Evolutionary conservation across 2,329 filamentous ascomycete species (phyloP), one percentile per base, ranked within the genome.

Genomic region (Cercospora sesami): DNA sequence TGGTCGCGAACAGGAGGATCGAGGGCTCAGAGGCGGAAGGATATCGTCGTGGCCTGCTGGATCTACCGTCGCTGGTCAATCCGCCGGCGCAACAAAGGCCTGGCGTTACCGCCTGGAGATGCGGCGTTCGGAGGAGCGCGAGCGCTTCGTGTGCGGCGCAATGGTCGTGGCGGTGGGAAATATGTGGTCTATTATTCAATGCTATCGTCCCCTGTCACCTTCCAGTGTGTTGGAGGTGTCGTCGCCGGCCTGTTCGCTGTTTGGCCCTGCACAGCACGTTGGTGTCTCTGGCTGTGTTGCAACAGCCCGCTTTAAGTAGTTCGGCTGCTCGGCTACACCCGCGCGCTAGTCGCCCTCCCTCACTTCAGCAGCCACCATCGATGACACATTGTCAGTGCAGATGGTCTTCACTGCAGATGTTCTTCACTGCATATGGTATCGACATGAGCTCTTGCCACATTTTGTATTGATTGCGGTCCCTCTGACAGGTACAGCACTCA

Each of bases 71-170:
- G 57, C 60, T 21, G 55, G 23, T 18, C 51, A 8, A 18, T n/a
- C 8, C 18, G 57, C 26, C 12, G 39, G 57, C 65, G 65, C 66
- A 55, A 55, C 21, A 45, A 57, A 33, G 60, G 48, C 53, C 66
- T 65, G 51, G 60, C 58, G 51, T 62, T 59, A 18, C 42, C 8
- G 39, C 57, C 39, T 62, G 36, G 36, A 23, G 59, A 33, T 33
- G 62, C 62, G 62, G 45, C 48, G 63, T 30, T 65, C 48, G 63
- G 63, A 26, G 58, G 66, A 51, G 63, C 59, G 64, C 45, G 33
- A 59, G 62, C 48, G 63, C 45, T 31, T 65, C 58, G 31, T 39
- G 63, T 39, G 66, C 66, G 39, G 45, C 59, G 33, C 28, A 26
- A 21, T 53, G 57, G 57, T 33, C 36, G 33, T 31, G 39, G 28